phyloP scores from a whole-genome alignment of 208 protist species.

The Endotrypanum monterogeii region DNA sequence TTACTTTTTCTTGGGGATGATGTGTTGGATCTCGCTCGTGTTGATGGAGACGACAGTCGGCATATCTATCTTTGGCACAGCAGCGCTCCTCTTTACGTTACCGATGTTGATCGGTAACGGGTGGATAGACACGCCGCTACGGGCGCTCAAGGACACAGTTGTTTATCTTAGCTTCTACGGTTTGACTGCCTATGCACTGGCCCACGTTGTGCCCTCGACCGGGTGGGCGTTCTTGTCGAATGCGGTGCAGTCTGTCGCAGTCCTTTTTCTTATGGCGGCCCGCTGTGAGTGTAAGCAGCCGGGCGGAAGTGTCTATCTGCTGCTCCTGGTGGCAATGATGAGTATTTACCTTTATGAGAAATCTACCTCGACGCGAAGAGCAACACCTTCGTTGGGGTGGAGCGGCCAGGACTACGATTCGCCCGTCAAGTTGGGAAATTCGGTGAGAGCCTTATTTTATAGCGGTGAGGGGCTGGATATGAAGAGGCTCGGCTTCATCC shows the following conservation, averaged over 20 bases:
- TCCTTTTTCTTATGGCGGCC: slow-evolving; percentile 42
- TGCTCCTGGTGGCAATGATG: slow-evolving; percentile 43
- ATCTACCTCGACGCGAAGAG: background rate
- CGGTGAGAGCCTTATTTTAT: background rate
- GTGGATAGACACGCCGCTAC: slow-evolving; percentile 7
- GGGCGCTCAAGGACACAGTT: slow-evolving; percentile 19
- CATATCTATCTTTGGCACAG: slow-evolving; percentile 30
- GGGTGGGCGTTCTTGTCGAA: slow-evolving; percentile 44
- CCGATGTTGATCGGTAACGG: slow-evolving; percentile 30
- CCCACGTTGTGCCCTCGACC: slow-evolving; percentile 23
- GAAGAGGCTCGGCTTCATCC: slow-evolving; percentile 7
- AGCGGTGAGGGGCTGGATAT: background rate
- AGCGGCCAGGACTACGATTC: background rate
- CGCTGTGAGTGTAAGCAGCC: slow-evolving; percentile 38
- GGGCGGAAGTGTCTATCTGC: slow-evolving; percentile 30
- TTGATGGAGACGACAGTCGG: slow-evolving; percentile 35
- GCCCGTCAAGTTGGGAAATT: background rate
- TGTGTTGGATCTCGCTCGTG: slow-evolving; percentile 47
- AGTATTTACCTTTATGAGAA: slow-evolving; percentile 28
- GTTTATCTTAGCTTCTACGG: slow-evolving; percentile 24
- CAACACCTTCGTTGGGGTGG: slow-evolving; percentile 11
- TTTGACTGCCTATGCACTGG: slow-evolving; percentile 16
- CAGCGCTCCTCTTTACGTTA: slow-evolving; percentile 17
- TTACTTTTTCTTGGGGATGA: slow-evolving; percentile 46
- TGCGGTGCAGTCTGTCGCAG: slow-evolving; percentile 30